phyloP scores from a whole-genome alignment of 2,329 filamentous ascomycete genomes.

The Ilyonectria destructans region DNA sequence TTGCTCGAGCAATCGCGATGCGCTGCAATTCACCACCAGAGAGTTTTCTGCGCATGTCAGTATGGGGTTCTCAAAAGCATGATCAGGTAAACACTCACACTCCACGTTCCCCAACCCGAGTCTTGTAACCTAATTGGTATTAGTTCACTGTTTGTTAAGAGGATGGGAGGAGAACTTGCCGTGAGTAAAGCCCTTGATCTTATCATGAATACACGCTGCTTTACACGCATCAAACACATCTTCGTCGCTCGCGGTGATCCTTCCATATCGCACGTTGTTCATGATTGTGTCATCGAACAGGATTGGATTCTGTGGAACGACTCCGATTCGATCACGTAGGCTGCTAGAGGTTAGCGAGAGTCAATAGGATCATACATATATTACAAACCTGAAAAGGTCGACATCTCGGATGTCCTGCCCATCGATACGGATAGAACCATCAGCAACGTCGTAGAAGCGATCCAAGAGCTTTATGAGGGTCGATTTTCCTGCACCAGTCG shows the following conservation, averaged over 20 bases:
- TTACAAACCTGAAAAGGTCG: constrained; percentile 62
- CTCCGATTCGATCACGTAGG: constrained; percentile 68
- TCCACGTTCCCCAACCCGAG: constrained; percentile 67
- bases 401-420: constrained; percentile 71
- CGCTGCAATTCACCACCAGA: constrained; percentile 79
- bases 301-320: constrained; percentile 71
- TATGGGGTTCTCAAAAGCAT: background rate
- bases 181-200: constrained; percentile 69
- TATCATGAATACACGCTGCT: constrained; percentile 72
- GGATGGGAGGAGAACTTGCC: constrained; percentile 51
- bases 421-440: constrained; percentile 70
- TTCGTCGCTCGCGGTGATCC: constrained; percentile 68
- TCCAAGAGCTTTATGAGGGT: constrained; percentile 73
- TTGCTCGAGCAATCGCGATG: constrained; percentile 79
- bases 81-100: constrained; percentile 54
- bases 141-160: constrained; percentile 16
- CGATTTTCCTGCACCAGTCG: constrained; percentile 73
- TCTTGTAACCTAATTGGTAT: constrained; percentile 61
- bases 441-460: constrained; percentile 72
- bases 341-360: constrained; percentile 53
- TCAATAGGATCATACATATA: background rate
- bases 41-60: constrained; percentile 65
- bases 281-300: constrained; percentile 73
- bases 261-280: constrained; percentile 73
- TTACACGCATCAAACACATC: constrained; percentile 70